phyloP scores from a whole-genome alignment of 2,329 filamentous ascomycete genomes.

The Fusarium irregulare region DNA sequence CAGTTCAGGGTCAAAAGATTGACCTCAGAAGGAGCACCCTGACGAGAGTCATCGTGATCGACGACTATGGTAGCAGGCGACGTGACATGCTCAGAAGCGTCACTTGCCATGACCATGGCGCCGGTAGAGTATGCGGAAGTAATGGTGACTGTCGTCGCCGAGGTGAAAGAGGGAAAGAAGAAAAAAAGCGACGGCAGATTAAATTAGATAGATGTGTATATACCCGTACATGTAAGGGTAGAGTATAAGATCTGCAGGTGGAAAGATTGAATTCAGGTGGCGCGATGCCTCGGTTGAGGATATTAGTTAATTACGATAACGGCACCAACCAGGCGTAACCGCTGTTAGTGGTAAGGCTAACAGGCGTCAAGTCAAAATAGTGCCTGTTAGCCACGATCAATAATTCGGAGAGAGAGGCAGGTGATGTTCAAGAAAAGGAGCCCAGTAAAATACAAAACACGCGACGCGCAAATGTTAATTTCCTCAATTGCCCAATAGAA shows the following conservation, averaged over 20 bases:
- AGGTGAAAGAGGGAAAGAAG: not conserved
- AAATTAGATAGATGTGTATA: not conserved
- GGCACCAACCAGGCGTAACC: conserved; percentile 11
- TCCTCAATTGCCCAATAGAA: conserved; percentile 11
- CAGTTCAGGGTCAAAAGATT: conserved; percentile 92
- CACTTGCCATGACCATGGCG: conserved; percentile 40
- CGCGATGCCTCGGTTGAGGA: conserved; percentile 26
- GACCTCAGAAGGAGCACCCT: conserved; percentile 67
- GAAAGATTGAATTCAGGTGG: conserved; percentile 13
- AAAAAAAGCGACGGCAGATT: not conserved
- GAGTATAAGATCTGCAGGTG: conserved; percentile 2
- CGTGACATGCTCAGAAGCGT: conserved; percentile 33
- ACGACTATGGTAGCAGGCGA: conserved; percentile 34
- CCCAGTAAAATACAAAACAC: not conserved
- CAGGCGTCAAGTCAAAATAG: conserved; percentile 2
- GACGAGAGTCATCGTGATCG: conserved; percentile 41
- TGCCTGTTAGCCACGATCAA: not conserved
- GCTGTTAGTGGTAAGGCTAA: conserved; percentile 27
- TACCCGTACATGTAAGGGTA: not conserved
- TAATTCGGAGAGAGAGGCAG: not conserved
- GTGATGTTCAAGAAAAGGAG: conserved; percentile 12
- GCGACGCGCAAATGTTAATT: conserved; percentile 19
- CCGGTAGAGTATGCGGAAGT: conserved; percentile 25
- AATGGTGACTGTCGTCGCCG: conserved; percentile 16
- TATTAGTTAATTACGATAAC: conserved; percentile 39